Evolutionary conservation across 108 stramenopile genomes (phyloP).

Genomic region (Hondaea fermentalgiana): DNA sequence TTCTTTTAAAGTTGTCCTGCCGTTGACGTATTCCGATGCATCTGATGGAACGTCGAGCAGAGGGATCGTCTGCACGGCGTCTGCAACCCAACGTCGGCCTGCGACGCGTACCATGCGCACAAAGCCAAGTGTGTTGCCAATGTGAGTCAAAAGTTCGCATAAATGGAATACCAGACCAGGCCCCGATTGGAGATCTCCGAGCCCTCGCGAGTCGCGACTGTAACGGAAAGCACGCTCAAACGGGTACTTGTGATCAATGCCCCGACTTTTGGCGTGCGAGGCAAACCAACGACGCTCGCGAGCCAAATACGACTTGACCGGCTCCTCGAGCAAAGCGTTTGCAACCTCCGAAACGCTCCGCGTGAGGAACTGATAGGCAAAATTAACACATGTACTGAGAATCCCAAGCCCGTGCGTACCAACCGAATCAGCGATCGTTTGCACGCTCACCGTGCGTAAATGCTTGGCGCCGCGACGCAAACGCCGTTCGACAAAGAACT

Average conservation of each 20-base stretch:
- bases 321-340: slow-evolving; percentile 50
- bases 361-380: slow-evolving; percentile 52
- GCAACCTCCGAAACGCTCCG: slow-evolving; percentile 16
- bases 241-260: slow-evolving; percentile 48
- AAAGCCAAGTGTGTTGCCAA: slow-evolving; percentile 62
- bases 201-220: slow-evolving; percentile 45
- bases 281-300: slow-evolving; percentile 50
- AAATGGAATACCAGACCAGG: slow-evolving; percentile 35
- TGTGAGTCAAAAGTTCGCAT: slow-evolving; percentile 42
- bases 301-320: slow-evolving; percentile 43
- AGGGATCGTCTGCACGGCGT: slow-evolving; percentile 37
- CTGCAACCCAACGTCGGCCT: slow-evolving; percentile 22
- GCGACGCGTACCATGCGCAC: slow-evolving; percentile 45
- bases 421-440: slow-evolving; percentile 34
- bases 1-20: too few species aligned
- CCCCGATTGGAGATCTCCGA: slow-evolving; percentile 10
- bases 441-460: slow-evolving; percentile 43
- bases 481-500: slow-evolving; percentile 53
- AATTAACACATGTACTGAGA: slow-evolving; percentile 52
- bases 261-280: slow-evolving; percentile 33
- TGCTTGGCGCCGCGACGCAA: slow-evolving; percentile 45
- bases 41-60: background rate
- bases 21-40: background rate
- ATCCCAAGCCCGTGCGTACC: slow-evolving; percentile 61
- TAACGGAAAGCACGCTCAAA: slow-evolving; percentile 43